Conservation (phyloP, 345 rosid species). For the Triadica sebifera region DNA sequence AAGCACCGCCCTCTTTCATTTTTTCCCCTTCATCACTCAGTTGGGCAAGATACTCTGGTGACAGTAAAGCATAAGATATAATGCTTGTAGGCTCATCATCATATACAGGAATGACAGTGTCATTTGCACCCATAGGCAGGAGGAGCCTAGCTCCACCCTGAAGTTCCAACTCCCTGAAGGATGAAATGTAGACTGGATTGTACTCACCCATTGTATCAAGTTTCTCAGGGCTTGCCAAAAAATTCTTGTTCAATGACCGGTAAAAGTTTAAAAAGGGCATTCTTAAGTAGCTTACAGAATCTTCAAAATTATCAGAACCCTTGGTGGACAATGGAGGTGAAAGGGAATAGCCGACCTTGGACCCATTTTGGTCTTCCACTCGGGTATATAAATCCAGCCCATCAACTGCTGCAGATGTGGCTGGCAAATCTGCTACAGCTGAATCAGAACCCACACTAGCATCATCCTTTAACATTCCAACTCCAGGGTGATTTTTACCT, state of each 20-base stretch:
- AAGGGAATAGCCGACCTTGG: constrained; percentile 40
- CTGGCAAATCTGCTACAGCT: constrained; percentile 44
- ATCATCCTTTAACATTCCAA: constrained; percentile 36
- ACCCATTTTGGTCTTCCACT: constrained; percentile 39
- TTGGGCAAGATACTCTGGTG: constrained; percentile 64
- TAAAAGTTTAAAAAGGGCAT: constrained; percentile 76
- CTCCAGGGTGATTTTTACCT: constrained; percentile 46
- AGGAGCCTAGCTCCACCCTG: constrained; percentile 70
- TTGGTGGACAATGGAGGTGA: constrained; percentile 43
- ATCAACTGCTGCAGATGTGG: constrained; percentile 34
- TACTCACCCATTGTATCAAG: constrained; percentile 67
- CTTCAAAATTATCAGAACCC: constrained; percentile 50
- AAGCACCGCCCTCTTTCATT: constrained; percentile 49
- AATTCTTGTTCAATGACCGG: constrained; percentile 67
- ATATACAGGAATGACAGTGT: constrained; percentile 75
- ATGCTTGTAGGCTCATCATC: constrained; percentile 98
- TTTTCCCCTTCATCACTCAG: constrained; percentile 48
- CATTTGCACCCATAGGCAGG: constrained; percentile 69
- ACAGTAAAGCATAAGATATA: constrained; percentile 71
- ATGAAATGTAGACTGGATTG: constrained; percentile 65
- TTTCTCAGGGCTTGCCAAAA: constrained; percentile 60
- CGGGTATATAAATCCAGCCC: constrained; percentile 37
- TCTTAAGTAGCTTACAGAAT: constrained; percentile 59
- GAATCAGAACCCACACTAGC: constrained; percentile 45
- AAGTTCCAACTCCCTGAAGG: constrained; percentile 58